Conservation (phyloP, 2,329 filamentous ascomycete genomes). For the Talaromyces pinophilus region DNA sequence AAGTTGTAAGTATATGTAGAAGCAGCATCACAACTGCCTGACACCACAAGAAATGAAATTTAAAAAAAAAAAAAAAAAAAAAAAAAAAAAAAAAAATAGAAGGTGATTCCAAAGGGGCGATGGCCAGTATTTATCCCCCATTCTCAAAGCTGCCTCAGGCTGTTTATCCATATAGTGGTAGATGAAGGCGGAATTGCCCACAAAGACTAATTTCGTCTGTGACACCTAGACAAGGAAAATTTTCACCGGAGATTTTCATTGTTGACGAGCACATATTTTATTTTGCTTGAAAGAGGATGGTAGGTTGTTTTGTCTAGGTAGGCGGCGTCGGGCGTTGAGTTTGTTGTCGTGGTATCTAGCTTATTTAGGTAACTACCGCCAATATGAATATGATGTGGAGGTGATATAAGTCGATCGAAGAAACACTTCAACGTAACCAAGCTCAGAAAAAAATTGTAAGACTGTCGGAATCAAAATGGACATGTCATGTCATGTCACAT, state of each 20-base stretch:
- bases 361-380: background rate
- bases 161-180: background rate
- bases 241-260: background rate
- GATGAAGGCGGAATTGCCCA: background rate
- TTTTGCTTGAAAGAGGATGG: background rate
- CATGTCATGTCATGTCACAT: background rate
- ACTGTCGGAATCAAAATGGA: background rate
- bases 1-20: background rate
- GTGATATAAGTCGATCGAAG: background rate
- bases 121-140: too few species aligned
- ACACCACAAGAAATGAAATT: background rate
- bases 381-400: background rate
- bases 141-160: background rate
- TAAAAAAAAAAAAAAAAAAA: too few species aligned
- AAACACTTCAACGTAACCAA: too few species aligned
- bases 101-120: too few species aligned
- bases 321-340: background rate
- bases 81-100: too few species aligned
- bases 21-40: background rate
- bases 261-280: background rate
- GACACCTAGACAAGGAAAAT: background rate
- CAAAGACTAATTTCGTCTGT: background rate
- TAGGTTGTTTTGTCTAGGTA: too few species aligned
- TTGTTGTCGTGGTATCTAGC: background rate
- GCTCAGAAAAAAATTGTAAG: background rate